A percentile compares a stretch with the other conserved stretches of the same genome.
Conservation (phyloP, 2,329 filamentous ascomycete genomes). For the Pseudogymnoascus sp. region DNA sequence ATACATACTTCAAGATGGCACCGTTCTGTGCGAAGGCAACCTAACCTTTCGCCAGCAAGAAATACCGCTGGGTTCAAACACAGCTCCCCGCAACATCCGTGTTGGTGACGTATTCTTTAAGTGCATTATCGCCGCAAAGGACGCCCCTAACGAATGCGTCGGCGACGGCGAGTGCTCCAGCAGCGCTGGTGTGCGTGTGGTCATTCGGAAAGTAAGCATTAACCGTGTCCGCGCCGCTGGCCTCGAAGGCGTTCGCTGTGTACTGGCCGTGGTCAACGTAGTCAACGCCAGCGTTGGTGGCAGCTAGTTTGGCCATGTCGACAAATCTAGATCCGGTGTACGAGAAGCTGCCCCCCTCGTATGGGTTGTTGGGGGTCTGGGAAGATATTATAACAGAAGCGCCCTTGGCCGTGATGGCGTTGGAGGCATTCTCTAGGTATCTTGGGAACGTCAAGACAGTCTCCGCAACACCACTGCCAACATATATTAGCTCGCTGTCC, state of each 20-base stretch:
- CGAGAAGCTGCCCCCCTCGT: slow-evolving; percentile 45
- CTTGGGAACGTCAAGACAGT: slow-evolving; percentile 1
- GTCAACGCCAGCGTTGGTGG: slow-evolving; percentile 18
- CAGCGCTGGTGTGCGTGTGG: slow-evolving; percentile 51
- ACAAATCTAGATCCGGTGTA: slow-evolving; percentile 46
- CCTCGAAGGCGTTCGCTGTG: slow-evolving; percentile 17
- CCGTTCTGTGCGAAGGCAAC: background rate
- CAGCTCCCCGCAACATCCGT: background rate
- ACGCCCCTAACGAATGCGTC: slow-evolving; percentile 41
- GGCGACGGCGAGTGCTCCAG: slow-evolving; percentile 45
- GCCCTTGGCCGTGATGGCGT: slow-evolving; percentile 41
- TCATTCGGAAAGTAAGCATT: slow-evolving; percentile 46
- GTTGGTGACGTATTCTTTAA: background rate
- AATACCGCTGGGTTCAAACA: background rate
- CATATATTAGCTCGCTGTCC: background rate
- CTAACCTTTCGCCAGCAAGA: background rate
- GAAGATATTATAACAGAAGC: slow-evolving; percentile 51
- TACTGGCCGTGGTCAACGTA: slow-evolving; percentile 21
- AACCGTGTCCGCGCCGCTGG: slow-evolving; percentile 38
- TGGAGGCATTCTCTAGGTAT: slow-evolving; percentile 23
- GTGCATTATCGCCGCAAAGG: slow-evolving; percentile 31
- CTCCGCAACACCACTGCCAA: background rate
- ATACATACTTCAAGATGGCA: background rate
- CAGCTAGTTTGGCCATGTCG: slow-evolving; percentile 33
- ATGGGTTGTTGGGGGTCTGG: slow-evolving; percentile 57